These are phyloP conservation scores for Epichloe sibirici DNA, from an alignment of 2,329 filamentous ascomycete genomes.

Conservation along the genomic window DNA sequence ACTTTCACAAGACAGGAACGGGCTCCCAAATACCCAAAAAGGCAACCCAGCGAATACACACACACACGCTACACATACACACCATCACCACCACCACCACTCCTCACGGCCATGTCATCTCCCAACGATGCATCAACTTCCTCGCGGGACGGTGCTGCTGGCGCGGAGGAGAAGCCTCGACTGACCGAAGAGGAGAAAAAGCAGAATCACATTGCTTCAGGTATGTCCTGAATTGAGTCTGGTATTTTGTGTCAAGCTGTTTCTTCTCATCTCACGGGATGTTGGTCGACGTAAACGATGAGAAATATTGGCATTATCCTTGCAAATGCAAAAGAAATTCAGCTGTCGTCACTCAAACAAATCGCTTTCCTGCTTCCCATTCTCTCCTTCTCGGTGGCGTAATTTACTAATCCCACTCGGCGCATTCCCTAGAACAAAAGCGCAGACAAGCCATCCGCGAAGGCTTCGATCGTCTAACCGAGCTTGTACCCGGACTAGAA, in stretches of 20 bases:
- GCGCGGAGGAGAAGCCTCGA: slow-evolving; percentile 34
- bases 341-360: background rate
- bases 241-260: background rate
- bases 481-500: slow-evolving; percentile 68
- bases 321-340: background rate
- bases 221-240: slow-evolving; percentile 18
- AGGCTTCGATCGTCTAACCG: slow-evolving; percentile 70
- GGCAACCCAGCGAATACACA: background rate
- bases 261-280: background rate
- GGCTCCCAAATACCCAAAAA: background rate
- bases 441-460: slow-evolving; percentile 56
- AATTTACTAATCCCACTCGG: background rate
- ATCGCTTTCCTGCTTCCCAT: background rate
- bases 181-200: slow-evolving; percentile 43
- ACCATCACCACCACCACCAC: background rate
- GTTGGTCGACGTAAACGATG: background rate
- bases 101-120: slow-evolving; percentile 8
- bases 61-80: too few relatives aligned
- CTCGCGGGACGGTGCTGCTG: slow-evolving; percentile 9
- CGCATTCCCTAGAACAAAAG: slow-evolving; percentile 26
- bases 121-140: slow-evolving; percentile 9
- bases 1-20: background rate
- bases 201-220: slow-evolving; percentile 42
- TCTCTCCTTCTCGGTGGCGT: background rate
- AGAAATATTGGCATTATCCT: background rate